Percentiles rank a stretch among this genome's conserved stretches.
Conservation (phyloP, 768 basidiomycete species). For the Trametes cingulata region DNA sequence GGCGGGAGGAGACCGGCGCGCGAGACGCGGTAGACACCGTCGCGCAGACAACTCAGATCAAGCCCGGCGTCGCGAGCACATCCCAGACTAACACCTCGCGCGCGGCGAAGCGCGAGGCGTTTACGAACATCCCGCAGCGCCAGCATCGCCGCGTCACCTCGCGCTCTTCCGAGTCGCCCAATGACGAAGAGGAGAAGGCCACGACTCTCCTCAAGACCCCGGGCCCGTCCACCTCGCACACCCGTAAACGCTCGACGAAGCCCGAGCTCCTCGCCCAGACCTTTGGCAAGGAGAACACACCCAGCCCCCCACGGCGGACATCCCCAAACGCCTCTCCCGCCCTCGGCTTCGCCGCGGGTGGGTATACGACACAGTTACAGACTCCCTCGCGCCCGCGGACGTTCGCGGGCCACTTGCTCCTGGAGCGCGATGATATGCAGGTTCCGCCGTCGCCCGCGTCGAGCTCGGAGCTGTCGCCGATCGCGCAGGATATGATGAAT, state of each 20-base stretch:
- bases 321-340: neutral
- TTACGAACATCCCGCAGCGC: constrained; percentile 37
- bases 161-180: constrained; percentile 11
- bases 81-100: neutral
- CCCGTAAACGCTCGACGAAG: constrained; percentile 15
- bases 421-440: constrained; percentile 3
- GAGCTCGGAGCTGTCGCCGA: constrained; percentile 73
- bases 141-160: constrained; percentile 20
- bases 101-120: constrained; percentile 23
- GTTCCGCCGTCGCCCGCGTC: constrained; percentile 60
- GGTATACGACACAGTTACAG: constrained; percentile 14
- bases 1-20: neutral
- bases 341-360: neutral
- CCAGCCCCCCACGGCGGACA: constrained; percentile 4
- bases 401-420: constrained; percentile 13
- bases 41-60: too few relatives aligned
- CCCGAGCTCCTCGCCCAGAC: constrained; percentile 4
- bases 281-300: constrained; percentile 31
- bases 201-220: neutral
- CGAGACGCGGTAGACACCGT: too few relatives aligned
- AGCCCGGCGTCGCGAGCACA: neutral
- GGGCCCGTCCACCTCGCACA: neutral
- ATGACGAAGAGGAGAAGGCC: neutral
- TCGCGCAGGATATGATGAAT: constrained; percentile 67
- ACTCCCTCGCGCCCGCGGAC: constrained; percentile 48